These are phyloP conservation scores for Prunus mume DNA, from an alignment of 306 rosid species.

Conservation along the genomic window DNA sequence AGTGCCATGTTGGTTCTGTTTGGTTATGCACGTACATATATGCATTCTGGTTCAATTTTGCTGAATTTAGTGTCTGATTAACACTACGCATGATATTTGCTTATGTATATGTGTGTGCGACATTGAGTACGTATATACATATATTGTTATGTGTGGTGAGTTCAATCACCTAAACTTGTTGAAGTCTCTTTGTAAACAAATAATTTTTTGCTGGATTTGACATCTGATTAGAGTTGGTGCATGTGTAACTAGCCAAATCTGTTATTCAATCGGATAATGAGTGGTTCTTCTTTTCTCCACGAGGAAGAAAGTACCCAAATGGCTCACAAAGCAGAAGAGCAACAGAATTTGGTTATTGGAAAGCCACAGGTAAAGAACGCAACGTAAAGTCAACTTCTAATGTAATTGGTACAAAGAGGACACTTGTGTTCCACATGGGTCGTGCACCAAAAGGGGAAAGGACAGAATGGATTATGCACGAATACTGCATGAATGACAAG, in stretches of 20 bases:
- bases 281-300: slow-evolving; percentile 96
- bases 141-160: background rate
- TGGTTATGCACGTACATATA: background rate
- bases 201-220: background rate
- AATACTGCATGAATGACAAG: slow-evolving; percentile 65
- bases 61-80: background rate
- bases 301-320: slow-evolving; percentile 94
- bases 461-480: slow-evolving; percentile 98
- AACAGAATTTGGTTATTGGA: slow-evolving; percentile 90
- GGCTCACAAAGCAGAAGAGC: slow-evolving; percentile 92
- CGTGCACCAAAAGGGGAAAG: slow-evolving; percentile 97
- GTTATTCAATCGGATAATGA: slow-evolving; percentile 70
- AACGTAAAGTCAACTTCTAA: slow-evolving; percentile 70
- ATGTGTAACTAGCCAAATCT: slow-evolving; percentile 58
- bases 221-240: slow-evolving; percentile 28
- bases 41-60: background rate
- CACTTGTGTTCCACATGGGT: slow-evolving; percentile 86
- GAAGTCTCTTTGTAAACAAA: background rate
- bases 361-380: slow-evolving; percentile 95
- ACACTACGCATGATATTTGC: background rate
- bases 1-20: slow-evolving; percentile 1
- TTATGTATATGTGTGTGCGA: background rate
- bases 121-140: background rate
- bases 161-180: background rate
- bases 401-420: slow-evolving; percentile 77